A percentile compares a stretch with the other conserved stretches of the same genome.
These are phyloP conservation scores for Venturia oleaginea DNA, from an alignment of 2,329 filamentous ascomycete genomes.

Conservation along the genomic window DNA sequence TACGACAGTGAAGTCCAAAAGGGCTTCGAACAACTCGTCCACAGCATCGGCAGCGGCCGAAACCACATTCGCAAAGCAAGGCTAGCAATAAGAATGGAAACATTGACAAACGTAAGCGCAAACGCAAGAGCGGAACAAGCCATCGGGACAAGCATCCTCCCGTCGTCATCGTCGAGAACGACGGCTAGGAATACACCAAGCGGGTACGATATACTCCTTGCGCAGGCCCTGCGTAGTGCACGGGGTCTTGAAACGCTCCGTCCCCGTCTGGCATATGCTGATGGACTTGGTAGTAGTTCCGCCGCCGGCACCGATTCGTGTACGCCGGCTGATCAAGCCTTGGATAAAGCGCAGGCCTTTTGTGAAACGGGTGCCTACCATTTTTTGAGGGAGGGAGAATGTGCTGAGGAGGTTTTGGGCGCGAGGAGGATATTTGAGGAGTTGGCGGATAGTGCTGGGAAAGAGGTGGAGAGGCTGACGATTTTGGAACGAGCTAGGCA, in stretches of 20 bases:
- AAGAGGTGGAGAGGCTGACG: constrained; percentile 32
- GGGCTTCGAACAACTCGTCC: constrained; percentile 73
- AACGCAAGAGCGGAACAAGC: constrained; percentile 19
- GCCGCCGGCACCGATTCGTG: constrained; percentile 31
- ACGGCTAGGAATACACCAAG: neutral
- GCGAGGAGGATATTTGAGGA: constrained; percentile 57
- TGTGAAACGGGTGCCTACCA: constrained; percentile 85
- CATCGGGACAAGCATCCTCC: neutral
- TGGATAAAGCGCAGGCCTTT: constrained; percentile 71
- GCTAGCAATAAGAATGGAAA: constrained; percentile 65
- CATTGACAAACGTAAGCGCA: constrained; percentile 27
- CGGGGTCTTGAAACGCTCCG: neutral
- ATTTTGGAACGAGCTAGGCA: neutral
- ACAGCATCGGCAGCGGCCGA: constrained; percentile 68
- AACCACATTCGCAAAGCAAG: constrained; percentile 83
- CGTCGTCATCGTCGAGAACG: neutral
- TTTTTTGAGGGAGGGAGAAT: constrained; percentile 80
- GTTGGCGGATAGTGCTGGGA: constrained; percentile 51
- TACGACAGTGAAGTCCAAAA: constrained; percentile 84
- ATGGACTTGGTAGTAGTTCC: neutral
- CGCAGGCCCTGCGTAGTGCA: constrained; percentile 3
- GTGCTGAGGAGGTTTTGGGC: constrained; percentile 63
- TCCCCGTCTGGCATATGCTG: neutral
- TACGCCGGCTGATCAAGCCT: constrained; percentile 53
- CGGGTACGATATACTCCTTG: constrained; percentile 6